Base-by-base conservation (phyloP, 2,329 filamentous ascomycete genomes). In the Herpomyces periplanetae region DNA sequence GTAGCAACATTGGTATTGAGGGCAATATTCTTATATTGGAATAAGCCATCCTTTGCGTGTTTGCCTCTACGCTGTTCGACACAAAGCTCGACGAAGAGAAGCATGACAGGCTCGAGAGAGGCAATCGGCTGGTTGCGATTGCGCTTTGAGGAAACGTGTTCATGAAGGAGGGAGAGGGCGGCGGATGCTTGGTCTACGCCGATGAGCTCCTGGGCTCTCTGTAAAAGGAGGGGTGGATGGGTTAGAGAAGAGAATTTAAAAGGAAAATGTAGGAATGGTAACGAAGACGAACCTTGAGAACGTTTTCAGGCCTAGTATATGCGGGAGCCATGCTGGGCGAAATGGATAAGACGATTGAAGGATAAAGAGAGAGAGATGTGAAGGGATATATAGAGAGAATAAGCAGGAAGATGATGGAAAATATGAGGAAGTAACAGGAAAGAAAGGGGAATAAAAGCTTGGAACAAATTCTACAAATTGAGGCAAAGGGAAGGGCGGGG, bases 21-120 rank as follows among this genome's bases (percentile, higher is more conserved):
- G 21, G 73, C 75, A 30, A 88, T 91, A 42, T 96, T 96, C 53
- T 96, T 96, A 55, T 96, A 96, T 42, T 88, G 80, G 42, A 91
- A 96, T 18, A 96, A 53, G 25, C 80, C 80, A 46, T 96, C 80
- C 52, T 96, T 96, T 41, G 75, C 80, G 25, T 80, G 54, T 45
- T 96, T 96, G 32, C 80, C 80, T 47, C 91, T 96, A 46, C 80
- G 71, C 34, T 88, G 59, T 36, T 91, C 75, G 34, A 96, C 80
- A 30, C 66, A 87, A 24, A 91, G 56, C 44, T 91, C 71, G 34
- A 96, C 75, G 36, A 96, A 62, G 30, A 88, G 61, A 42, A 91
- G 52, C 73, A 96, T 91, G 29, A 96, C 75, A 28, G 80, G 80
- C 57, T 96, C 80, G 36, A 96, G 48, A 20, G 73, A 84, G 28